Base-by-base conservation (phyloP, 805 yeast genomes). In the Saccharomycopsis selenospora region DNA sequence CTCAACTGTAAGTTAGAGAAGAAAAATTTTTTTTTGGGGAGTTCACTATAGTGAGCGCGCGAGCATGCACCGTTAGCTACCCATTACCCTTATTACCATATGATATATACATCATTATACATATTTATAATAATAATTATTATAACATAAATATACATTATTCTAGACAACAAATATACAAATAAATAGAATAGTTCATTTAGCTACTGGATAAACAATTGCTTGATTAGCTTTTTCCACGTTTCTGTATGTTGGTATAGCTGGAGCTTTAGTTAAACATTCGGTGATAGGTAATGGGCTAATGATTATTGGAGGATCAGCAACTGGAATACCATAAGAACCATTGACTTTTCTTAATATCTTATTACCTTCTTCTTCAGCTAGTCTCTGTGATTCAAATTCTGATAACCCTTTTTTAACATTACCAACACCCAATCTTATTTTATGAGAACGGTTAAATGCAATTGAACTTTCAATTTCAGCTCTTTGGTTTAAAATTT, bases 181-280 rank as follows among this genome's bases (percentile, higher is more conserved):
- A 28, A 28, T 28, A 28, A 10, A 28, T 28, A 28, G 33, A 28
- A n/a, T 28, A n/a, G n/a, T n/a, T n/a, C n/a, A 28, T 20, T 33
- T 17, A 33, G 38, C 10, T 10, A 20, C 40, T 5, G 66, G 66
- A 53, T 73, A 75, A 29, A 66, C 69, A 1, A 76, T 66, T 10
- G 75, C 66, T 18, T 67, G 65, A 47, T 67, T 67, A 3, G 85
- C 83, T 59, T 77, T 79, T 55, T 84, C 90, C 6, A 81, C 78
- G 57, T 80, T 79, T 53, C 72, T 76, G 60, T 81, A 81, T 3
- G 71, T 66, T 1, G 90, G 91, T 20, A 79, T 49, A 1, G 63
- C 55, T 4, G 71, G 66, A 0, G 63, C 59, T n/a, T 40, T 43
- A 22, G 48, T 56, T 42, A 63, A 58, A 22, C 52, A 45, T 24